These are phyloP conservation scores for Aspergillus cejpii DNA, from an alignment of 2,329 filamentous ascomycete genomes.

Conservation along the genomic window DNA sequence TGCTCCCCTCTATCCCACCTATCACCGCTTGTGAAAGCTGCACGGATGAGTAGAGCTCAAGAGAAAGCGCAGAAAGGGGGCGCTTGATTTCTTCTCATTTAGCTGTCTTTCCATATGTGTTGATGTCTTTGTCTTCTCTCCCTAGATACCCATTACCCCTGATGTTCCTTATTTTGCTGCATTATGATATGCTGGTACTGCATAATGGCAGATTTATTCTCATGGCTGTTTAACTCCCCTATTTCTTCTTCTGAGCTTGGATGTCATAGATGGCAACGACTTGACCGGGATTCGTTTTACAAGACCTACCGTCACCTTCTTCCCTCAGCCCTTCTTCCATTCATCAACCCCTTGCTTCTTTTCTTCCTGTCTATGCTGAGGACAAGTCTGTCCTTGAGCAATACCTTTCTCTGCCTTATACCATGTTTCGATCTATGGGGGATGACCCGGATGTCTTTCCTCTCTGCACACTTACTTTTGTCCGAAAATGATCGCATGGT, in stretches of 20 bases:
- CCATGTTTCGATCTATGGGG: not conserved
- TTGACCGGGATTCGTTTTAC: constrained; percentile 10
- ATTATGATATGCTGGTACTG: constrained; percentile 14
- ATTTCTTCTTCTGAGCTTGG: constrained; percentile 8
- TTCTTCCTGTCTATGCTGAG: not conserved
- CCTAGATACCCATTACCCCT: constrained; percentile 23
- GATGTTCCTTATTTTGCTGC: constrained; percentile 17
- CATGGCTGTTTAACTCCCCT: constrained; percentile 4
- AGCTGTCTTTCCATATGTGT: constrained; percentile 20
- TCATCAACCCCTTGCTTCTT: not conserved
- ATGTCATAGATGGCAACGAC: constrained; percentile 24
- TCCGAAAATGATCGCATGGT: not conserved
- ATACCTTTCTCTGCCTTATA: not conserved
- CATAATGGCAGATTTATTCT: constrained; percentile 16
- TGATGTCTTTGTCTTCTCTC: constrained; percentile 26
- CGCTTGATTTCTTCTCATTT: constrained; percentile 20
- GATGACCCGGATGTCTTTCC: not conserved
- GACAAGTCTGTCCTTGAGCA: not conserved
- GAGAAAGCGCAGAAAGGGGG: constrained; percentile 68
- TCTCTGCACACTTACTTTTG: not conserved
- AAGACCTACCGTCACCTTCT: constrained; percentile 1
- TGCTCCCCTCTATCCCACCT: constrained; percentile 70
- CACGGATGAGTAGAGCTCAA: constrained; percentile 74
- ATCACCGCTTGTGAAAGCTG: constrained; percentile 78
- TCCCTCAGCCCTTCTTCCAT: constrained; percentile 3